Base-by-base conservation (phyloP, 73 alveolate species). In the Paramecium octaurelia region DNA sequence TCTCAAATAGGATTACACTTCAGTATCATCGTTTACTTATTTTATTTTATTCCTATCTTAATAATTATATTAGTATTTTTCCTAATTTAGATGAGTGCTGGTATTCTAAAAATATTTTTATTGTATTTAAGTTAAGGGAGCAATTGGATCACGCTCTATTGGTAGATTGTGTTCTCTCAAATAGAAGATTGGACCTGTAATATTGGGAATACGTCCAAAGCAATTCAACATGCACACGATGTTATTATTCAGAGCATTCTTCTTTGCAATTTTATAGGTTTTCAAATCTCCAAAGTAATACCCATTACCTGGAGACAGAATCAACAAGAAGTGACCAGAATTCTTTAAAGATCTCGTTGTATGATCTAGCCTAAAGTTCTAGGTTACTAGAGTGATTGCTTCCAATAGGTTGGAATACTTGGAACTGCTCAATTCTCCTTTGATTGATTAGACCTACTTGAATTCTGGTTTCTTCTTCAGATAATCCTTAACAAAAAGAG, bases 131-230 rank as follows among this genome's bases (percentile, higher is more conserved):
- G 31, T 54, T 18, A 54, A 54, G 6, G 20, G 14, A n/a, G 69
- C 14, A 18, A 23, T 54, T 54, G 69, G 69, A 54, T 54, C 14
- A 54, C 34, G 6, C 18, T 54, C 69, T 54, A n/a, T 7, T 2
- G 27, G 34, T 54, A 54, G 14, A 18, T 54, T 16, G 6, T 16
- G 69, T 54, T 54, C 69, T 54, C 35, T 54, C 16, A 54, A 54
- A 54, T 54, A 40, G 14, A 34, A 75, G 6, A 75, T 75, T 34
- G 88, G 88, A 11, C 64, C 57, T 75, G 58, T 31, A 31, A 75
- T 75, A 21, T 75, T 34, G 10, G 88, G 88, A 31, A 75, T 75
- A 14, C 88, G 42, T 8, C 88, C 88, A 75, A 75, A 75, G 12
- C 60, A 34, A 36, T 21, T 34, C 36, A 75, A 18, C 57, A 36